These are phyloP conservation scores for Talaromyces sp. DNA, from an alignment of 2,329 filamentous ascomycete genomes.

Conservation along the genomic window DNA sequence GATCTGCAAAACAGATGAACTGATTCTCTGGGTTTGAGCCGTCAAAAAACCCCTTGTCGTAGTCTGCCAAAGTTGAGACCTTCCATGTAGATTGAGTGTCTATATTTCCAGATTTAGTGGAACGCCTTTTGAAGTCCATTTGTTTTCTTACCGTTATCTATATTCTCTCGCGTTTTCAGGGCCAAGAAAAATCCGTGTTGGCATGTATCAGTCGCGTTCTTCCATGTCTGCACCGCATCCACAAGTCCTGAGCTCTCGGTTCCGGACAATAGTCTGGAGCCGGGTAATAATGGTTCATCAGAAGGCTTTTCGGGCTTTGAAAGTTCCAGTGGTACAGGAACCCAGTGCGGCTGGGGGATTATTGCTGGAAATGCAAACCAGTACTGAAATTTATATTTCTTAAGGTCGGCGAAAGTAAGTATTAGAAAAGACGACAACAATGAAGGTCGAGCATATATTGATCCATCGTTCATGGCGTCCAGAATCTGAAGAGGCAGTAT, in stretches of 20 bases:
- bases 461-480: conserved; percentile 95
- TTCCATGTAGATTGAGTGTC: conserved; percentile 58
- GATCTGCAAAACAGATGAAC: conserved; percentile 83
- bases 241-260: conserved; percentile 73
- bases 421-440: conserved; percentile 83
- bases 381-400: conserved; percentile 97
- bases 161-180: conserved; percentile 56
- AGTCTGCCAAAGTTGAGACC: conserved; percentile 67
- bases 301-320: conserved; percentile 17
- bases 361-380: conserved; percentile 95
- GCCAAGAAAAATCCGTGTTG: conserved; percentile 96
- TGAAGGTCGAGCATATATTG: conserved; percentile 91
- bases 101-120: conserved; percentile 32
- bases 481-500: conserved; percentile 60
- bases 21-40: conserved; percentile 64
- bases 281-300: conserved; percentile 6
- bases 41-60: conserved; percentile 83
- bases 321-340: conserved; percentile 36
- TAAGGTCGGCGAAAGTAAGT: conserved; percentile 89
- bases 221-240: conserved; percentile 81
- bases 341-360: conserved; percentile 83
- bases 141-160: conserved; percentile 17
- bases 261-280: conserved; percentile 45
- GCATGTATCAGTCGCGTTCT: conserved; percentile 69
- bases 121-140: conserved; percentile 33